Conservation (phyloP, 1,284 basidiomycete genomes). For the Moesziomyces sp. region DNA sequence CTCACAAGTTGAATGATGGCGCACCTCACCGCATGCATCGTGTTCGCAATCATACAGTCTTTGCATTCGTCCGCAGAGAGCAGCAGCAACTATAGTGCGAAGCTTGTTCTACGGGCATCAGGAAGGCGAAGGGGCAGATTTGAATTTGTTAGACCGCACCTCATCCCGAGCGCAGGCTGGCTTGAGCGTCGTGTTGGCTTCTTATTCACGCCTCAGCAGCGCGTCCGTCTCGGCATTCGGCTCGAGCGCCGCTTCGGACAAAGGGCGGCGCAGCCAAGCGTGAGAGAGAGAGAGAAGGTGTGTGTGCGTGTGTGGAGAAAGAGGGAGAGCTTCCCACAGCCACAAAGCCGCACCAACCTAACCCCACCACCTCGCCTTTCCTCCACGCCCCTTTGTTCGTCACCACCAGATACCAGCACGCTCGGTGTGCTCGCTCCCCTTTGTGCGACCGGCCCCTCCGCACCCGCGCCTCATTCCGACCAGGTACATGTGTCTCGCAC, state of each 20-base stretch:
- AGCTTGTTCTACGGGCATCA: too few species aligned
- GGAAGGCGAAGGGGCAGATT: not conserved
- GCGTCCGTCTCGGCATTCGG: slow-evolving; percentile 4
- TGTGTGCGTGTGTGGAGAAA: not conserved
- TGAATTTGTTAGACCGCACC: too few species aligned
- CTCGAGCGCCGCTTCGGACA: not conserved
- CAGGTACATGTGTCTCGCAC: not conserved
- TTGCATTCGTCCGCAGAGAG: too few species aligned
- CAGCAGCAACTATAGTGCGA: too few species aligned
- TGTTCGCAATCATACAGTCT: too few species aligned
- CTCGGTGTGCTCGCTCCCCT: not conserved
- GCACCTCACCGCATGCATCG: too few species aligned
- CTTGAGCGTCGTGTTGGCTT: slow-evolving; percentile 7
- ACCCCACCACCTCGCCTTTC: not conserved
- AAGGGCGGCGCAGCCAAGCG: not conserved
- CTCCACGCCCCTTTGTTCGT: slow-evolving; percentile 1
- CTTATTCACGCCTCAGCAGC: too few species aligned
- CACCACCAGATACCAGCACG: not conserved
- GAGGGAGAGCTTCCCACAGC: too few species aligned
- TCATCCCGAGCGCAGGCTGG: not conserved
- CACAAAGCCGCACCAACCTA: not conserved
- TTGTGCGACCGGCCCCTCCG: not conserved
- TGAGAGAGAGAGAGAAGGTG: not conserved
- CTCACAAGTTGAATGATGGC: slow-evolving; percentile 11
- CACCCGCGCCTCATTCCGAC: not conserved